Conservation (phyloP, 1,284 basidiomycete species). For the Chalciporus sp. region DNA sequence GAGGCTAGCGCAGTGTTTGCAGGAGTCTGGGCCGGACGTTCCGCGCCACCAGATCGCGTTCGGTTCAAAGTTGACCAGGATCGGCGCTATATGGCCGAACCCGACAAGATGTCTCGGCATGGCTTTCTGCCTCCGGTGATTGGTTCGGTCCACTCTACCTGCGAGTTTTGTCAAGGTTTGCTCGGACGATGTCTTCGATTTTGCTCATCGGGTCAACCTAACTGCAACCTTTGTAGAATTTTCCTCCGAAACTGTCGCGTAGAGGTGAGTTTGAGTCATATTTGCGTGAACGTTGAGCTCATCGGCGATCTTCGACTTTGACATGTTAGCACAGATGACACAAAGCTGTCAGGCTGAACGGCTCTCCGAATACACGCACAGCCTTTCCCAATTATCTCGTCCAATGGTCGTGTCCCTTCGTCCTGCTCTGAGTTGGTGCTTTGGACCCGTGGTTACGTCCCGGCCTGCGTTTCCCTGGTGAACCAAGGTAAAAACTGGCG, state of each 20-base stretch:
- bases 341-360: not conserved
- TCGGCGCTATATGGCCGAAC: conserved; percentile 9
- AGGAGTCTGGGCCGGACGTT: not conserved
- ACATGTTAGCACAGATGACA: not conserved
- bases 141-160: not conserved
- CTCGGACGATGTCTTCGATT: conserved; percentile 4
- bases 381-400: not conserved
- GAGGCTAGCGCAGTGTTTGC: no score
- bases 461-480: not conserved
- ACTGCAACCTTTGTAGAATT: not conserved
- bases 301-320: not conserved
- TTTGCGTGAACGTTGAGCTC: not conserved
- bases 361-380: not conserved
- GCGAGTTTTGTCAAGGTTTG: not conserved
- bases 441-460: not conserved
- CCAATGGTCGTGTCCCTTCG: not conserved
- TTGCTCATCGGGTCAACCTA: not conserved
- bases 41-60: not conserved
- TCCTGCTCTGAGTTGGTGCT: not conserved
- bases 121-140: conserved; percentile 2
- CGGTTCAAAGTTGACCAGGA: conserved; percentile 17
- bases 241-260: not conserved
- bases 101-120: not conserved
- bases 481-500: not conserved
- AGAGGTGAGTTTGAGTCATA: not conserved